Percentiles rank a stretch among this genome's conserved stretches.
phyloP scores from a whole-genome alignment of 306 rosid species.

The Sesbania bispinosa region DNA sequence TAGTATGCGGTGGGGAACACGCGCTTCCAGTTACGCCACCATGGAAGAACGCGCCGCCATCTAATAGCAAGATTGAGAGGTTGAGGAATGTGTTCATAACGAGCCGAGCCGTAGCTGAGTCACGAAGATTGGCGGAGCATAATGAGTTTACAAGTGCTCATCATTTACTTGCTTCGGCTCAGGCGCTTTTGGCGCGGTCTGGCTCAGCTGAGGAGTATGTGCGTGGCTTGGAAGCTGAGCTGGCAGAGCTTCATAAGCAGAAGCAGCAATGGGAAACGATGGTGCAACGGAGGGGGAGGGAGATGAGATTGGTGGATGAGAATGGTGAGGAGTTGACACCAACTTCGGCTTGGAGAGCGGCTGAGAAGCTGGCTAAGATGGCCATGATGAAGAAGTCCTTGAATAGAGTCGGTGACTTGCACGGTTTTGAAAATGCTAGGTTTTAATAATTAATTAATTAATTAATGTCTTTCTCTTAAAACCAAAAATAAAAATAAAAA shows the following conservation, averaged over 20 bases:
- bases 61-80: conserved; percentile 36
- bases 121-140: conserved; percentile 48
- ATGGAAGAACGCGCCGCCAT: no score
- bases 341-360: conserved; percentile 80
- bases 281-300: conserved; percentile 45
- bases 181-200: conserved; percentile 52
- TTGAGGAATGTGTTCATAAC: conserved; percentile 54
- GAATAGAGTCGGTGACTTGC: conserved; percentile 74
- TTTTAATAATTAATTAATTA: conserved; percentile 46
- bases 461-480: not conserved
- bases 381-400: conserved; percentile 72
- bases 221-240: conserved; percentile 60
- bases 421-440: conserved; percentile 90
- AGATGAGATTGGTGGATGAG: conserved; percentile 37
- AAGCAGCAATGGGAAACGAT: conserved; percentile 48
- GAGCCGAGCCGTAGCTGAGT: conserved; percentile 75
- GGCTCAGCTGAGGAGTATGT: conserved; percentile 42
- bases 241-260: conserved; percentile 68
- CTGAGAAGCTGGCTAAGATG: conserved; percentile 79
- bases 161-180: conserved; percentile 66
- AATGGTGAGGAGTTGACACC: conserved; percentile 80
- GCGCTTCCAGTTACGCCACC: no score
- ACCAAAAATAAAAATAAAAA: no score
- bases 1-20: conserved; percentile 63
- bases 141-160: conserved; percentile 57